Evolutionary conservation across 805 yeast species (phyloP).

Genomic region (Scheffersomyces coipomensis): DNA sequence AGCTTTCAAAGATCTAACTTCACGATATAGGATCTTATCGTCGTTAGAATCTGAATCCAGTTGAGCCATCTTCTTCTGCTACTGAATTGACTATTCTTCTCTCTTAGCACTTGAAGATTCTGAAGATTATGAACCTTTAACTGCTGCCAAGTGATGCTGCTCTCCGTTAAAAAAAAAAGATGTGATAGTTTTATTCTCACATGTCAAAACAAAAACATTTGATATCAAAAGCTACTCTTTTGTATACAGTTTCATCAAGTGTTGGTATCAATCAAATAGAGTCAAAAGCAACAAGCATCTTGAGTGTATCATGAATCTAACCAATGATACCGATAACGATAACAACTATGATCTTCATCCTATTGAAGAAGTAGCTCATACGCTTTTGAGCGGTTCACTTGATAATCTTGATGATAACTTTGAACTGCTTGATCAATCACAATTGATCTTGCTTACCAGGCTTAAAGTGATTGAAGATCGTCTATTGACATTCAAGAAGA

Average conservation of each 20-base stretch:
- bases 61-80: slow-evolving; percentile 5
- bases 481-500: slow-evolving; percentile 22
- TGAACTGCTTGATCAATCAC: slow-evolving; percentile 55
- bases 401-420: slow-evolving; percentile 51
- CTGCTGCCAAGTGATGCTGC: too few relatives aligned
- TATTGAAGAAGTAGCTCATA: slow-evolving; percentile 57
- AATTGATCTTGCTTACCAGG: slow-evolving; percentile 50
- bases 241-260: too few relatives aligned
- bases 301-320: too few relatives aligned
- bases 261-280: too few relatives aligned
- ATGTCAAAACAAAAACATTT: too few relatives aligned
- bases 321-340: neutral
- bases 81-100: too few relatives aligned
- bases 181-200: too few relatives aligned
- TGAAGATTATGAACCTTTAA: too few relatives aligned
- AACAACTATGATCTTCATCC: slow-evolving; percentile 46
- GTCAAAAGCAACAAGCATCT: too few relatives aligned
- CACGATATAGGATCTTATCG: slow-evolving; percentile 30
- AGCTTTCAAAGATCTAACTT: slow-evolving; percentile 46
- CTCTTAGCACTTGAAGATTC: too few relatives aligned
- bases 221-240: too few relatives aligned
- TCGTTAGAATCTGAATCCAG: slow-evolving; percentile 4
- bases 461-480: slow-evolving; percentile 41
- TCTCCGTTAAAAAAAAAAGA: too few relatives aligned
- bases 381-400: slow-evolving; percentile 52